Evolutionary conservation across 2,329 filamentous ascomycete species (phyloP).

Genomic region (Alternaria burnsii): DNA sequence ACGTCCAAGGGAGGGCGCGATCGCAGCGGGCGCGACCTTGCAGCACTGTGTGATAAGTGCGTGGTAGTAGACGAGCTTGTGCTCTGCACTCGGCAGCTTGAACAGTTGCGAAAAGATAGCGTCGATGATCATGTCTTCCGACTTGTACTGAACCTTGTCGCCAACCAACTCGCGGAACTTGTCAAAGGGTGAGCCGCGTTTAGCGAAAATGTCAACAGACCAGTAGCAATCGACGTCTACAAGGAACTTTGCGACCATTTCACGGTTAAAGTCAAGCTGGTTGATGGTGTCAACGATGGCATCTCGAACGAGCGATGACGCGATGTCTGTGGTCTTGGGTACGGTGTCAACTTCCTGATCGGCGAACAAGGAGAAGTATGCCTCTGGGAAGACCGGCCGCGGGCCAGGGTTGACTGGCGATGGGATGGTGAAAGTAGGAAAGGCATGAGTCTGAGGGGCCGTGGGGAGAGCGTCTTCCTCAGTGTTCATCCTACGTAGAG

Average conservation of each 20-base stretch:
- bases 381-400: constrained; percentile 84
- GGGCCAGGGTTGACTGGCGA: constrained; percentile 77
- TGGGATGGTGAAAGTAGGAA: constrained; percentile 80
- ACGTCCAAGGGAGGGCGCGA: constrained; percentile 90
- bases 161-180: constrained; percentile 74
- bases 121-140: constrained; percentile 96
- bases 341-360: constrained; percentile 90
- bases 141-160: constrained; percentile 87
- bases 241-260: constrained; percentile 83
- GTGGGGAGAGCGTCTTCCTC: constrained; percentile 57
- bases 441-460: constrained; percentile 71
- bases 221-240: constrained; percentile 98
- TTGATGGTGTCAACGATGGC: constrained; percentile 92
- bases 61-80: constrained; percentile 97
- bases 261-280: constrained; percentile 90
- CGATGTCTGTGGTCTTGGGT: constrained; percentile 76
- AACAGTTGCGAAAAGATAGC: constrained; percentile 96
- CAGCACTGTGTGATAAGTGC: constrained; percentile 93
- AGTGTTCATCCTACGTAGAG: constrained; percentile 66
- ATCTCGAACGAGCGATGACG: constrained; percentile 85
- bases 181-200: constrained; percentile 92
- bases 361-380: constrained; percentile 91
- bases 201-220: constrained; percentile 86
- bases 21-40: constrained; percentile 94
- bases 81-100: constrained; percentile 83